phyloP scores from a whole-genome alignment of 2,329 filamentous ascomycete species.

The Cytospora piceae region DNA sequence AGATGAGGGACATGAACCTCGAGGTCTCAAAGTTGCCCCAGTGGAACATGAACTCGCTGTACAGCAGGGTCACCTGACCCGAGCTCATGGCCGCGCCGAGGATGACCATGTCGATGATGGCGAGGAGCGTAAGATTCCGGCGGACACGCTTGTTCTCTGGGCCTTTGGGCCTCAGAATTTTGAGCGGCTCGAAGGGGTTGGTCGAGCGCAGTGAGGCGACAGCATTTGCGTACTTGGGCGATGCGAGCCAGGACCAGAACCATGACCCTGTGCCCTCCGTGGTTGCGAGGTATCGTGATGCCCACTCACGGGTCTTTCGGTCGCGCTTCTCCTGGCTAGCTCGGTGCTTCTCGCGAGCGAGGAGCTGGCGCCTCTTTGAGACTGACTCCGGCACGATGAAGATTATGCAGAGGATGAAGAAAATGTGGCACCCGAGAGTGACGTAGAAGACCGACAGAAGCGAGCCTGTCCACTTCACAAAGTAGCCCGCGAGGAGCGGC shows the following conservation, averaged over 20 bases:
- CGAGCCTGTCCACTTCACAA: conserved; percentile 76
- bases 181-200: conserved; percentile 78
- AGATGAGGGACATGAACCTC: conserved; percentile 79
- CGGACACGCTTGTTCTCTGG: conserved; percentile 66
- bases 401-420: conserved; percentile 73
- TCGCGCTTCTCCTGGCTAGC: conserved; percentile 48
- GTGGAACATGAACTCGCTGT: conserved; percentile 76
- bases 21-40: conserved; percentile 85
- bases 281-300: conserved; percentile 27
- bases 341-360: conserved; percentile 70
- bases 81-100: conserved; percentile 82
- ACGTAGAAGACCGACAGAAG: conserved; percentile 86
- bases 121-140: conserved; percentile 80
- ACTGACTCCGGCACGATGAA: conserved; percentile 84
- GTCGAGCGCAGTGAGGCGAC: conserved; percentile 47
- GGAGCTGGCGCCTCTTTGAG: conserved; percentile 69
- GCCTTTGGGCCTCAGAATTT: conserved; percentile 75
- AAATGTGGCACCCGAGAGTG: conserved; percentile 69
- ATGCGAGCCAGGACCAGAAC: conserved; percentile 19
- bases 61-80: conserved; percentile 81
- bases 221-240: conserved; percentile 34
- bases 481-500: conserved; percentile 77
- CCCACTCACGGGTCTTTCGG: conserved; percentile 32
- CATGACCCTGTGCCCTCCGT: conserved; percentile 29
- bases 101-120: conserved; percentile 78